Evolutionary conservation across 257 asterid species (phyloP).

Genomic region (Solanum chiquidenum): DNA sequence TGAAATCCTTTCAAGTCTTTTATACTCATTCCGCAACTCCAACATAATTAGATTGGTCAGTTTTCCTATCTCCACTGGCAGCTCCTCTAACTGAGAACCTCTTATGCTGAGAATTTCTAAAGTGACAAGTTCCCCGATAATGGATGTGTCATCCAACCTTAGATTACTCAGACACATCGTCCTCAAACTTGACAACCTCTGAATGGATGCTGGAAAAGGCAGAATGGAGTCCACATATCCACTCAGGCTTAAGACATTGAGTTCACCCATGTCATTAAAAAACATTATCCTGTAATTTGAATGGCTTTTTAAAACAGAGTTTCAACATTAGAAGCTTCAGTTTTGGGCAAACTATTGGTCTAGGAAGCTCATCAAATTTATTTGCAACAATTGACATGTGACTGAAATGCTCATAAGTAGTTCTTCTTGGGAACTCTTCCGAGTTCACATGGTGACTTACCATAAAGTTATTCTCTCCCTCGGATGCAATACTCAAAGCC

Average conservation of each 20-base stretch:
- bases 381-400: background rate
- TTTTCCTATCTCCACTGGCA: background rate
- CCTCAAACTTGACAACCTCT: background rate
- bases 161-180: background rate
- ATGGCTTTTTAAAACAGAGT: background rate
- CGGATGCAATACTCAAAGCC: background rate
- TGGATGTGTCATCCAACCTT: background rate
- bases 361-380: background rate
- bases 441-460: background rate
- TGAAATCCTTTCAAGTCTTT: background rate
- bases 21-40: background rate
- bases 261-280: background rate
- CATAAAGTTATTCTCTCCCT: background rate
- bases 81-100: background rate
- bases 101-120: conserved; percentile 3
- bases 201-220: background rate
- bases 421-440: conserved; percentile 1
- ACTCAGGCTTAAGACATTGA: background rate
- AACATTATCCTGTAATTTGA: background rate
- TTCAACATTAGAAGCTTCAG: background rate
- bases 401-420: background rate
- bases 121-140: background rate
- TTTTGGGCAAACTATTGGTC: background rate
- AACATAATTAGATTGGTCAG: background rate
- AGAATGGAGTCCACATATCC: background rate